phyloP scores from a whole-genome alignment of 208 protist genomes.

The Wallacemonas sp. region DNA sequence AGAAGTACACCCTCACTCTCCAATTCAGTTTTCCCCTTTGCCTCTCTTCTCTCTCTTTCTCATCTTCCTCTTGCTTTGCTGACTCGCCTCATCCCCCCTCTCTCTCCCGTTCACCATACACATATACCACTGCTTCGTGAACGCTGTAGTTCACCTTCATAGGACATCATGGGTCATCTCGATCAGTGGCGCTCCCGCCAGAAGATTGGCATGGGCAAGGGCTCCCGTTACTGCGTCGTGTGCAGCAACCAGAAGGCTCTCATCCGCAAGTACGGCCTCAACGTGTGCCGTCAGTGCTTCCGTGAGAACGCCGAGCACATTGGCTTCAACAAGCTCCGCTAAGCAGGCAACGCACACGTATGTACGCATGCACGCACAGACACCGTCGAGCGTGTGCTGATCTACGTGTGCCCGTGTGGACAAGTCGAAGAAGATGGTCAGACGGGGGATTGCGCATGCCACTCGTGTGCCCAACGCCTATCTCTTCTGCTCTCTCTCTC shows the following conservation, averaged over 20 bases:
- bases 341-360: conserved; percentile 35
- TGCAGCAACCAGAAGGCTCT: conserved; percentile 93
- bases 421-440: too few relatives aligned
- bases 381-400: too few relatives aligned
- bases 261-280: conserved; percentile 95
- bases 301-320: conserved; percentile 92
- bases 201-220: conserved; percentile 93
- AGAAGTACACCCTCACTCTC: neutral
- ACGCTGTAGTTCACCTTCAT: conserved; percentile 9
- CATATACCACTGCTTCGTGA: too few relatives aligned
- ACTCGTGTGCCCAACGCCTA: too few relatives aligned
- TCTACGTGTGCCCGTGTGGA: too few relatives aligned
- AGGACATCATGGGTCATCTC: conserved; percentile 83
- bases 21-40: neutral
- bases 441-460: too few relatives aligned
- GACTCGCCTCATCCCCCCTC: neutral
- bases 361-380: too few relatives aligned
- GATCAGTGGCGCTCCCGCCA: conserved; percentile 93
- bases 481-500: too few relatives aligned
- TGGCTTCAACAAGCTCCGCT: conserved; percentile 91
- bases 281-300: conserved; percentile 95
- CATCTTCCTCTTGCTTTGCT: neutral
- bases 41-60: neutral
- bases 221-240: conserved; percentile 87
- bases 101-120: too few relatives aligned